Percentiles rank a stretch among this genome's conserved stretches.
phyloP scores from a whole-genome alignment of 805 yeast species.

The Lipomyces sp. region DNA sequence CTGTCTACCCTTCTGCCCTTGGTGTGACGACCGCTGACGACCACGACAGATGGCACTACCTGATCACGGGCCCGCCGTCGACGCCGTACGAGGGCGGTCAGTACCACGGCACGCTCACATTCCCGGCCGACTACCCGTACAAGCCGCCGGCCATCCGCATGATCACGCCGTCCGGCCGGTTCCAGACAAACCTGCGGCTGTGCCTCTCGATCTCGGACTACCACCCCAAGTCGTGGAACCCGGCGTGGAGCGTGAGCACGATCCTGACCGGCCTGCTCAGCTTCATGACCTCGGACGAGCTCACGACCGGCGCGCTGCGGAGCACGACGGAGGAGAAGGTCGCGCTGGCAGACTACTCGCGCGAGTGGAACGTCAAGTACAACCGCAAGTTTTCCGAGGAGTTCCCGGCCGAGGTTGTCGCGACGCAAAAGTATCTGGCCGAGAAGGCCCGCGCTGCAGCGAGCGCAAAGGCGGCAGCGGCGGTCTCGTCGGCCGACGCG shows the following conservation, averaged over 20 bases:
- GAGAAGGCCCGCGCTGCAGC: background rate
- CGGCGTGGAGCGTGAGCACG: slow-evolving; percentile 91
- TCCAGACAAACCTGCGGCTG: slow-evolving; percentile 72
- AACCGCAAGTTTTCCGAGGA: slow-evolving; percentile 57
- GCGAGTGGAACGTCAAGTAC: slow-evolving; percentile 62
- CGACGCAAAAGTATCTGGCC: slow-evolving; percentile 41
- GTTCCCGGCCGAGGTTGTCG: slow-evolving; percentile 64
- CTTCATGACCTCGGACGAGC: slow-evolving; percentile 86
- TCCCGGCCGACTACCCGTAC: slow-evolving; percentile 86
- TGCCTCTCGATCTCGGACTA: slow-evolving; percentile 92
- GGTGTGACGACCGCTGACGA: background rate
- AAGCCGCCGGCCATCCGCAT: slow-evolving; percentile 88
- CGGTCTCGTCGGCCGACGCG: background rate
- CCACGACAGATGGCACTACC: slow-evolving; percentile 63
- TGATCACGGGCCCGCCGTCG: slow-evolving; percentile 79
- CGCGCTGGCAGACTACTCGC: slow-evolving; percentile 56
- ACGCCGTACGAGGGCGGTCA: slow-evolving; percentile 81
- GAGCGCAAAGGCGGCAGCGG: slow-evolving; percentile 18
- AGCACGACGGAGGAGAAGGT: slow-evolving; percentile 61
- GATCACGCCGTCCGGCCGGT: slow-evolving; percentile 87
- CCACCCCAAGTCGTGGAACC: slow-evolving; percentile 95
- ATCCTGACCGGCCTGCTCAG: slow-evolving; percentile 82
- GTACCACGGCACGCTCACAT: slow-evolving; percentile 80
- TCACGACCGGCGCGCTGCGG: slow-evolving; percentile 75
- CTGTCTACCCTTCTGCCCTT: slow-evolving; percentile 7